A percentile compares a stretch with the other conserved stretches of the same genome.
Evolutionary conservation across 2,329 filamentous ascomycete species (phyloP).

Genomic region (Penicillium thymicola): DNA sequence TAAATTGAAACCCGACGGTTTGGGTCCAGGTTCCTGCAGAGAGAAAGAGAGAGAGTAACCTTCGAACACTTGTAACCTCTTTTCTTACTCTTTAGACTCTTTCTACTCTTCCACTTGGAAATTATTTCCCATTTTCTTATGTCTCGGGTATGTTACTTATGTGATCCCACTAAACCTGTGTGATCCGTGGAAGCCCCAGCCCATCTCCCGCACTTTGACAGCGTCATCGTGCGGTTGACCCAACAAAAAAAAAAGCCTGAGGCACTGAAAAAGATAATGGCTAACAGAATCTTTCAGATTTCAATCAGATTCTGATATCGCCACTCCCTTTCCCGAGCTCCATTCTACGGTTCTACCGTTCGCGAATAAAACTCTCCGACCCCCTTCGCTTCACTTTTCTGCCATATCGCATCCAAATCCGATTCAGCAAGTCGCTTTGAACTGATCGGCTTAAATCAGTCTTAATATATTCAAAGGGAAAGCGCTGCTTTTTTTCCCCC

Average conservation of each 20-base stretch:
- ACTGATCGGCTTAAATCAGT: neutral
- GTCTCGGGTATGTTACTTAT: slow-evolving; percentile 7
- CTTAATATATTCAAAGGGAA: neutral
- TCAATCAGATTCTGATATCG: neutral
- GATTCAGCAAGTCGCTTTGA: neutral
- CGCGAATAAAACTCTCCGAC: slow-evolving; percentile 6
- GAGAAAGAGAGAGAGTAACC: neutral
- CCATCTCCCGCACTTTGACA: slow-evolving; percentile 36
- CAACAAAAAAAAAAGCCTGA: slow-evolving; percentile 10
- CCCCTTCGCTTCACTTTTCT: slow-evolving; percentile 4
- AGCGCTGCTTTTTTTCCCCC: neutral
- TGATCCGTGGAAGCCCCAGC: slow-evolving; percentile 32
- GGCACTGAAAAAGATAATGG: neutral
- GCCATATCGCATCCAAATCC: neutral
- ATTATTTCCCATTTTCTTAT: neutral
- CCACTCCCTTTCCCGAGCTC: slow-evolving; percentile 6
- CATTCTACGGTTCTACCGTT: slow-evolving; percentile 10
- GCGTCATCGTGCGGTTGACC: slow-evolving; percentile 29
- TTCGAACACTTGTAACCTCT: neutral
- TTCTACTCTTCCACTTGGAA: neutral
- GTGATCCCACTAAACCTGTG: neutral
- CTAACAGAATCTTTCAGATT: neutral
- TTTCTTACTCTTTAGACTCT: no score
- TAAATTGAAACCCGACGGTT: neutral
- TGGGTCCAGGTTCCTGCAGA: slow-evolving; percentile 2